Evolutionary conservation across 352 stramenopile genomes (phyloP).

Genomic region (Phytophthora lateralis): DNA sequence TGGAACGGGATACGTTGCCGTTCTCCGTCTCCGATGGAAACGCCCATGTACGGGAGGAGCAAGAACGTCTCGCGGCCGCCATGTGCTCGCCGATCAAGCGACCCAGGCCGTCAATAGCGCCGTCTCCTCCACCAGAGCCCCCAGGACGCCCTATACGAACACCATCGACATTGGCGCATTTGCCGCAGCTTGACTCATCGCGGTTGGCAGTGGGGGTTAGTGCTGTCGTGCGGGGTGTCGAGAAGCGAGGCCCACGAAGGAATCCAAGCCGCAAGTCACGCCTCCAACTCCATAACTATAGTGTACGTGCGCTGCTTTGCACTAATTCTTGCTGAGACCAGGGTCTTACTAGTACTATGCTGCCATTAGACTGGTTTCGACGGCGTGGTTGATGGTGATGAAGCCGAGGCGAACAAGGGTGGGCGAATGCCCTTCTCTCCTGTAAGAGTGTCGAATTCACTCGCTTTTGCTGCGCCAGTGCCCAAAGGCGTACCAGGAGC

Average conservation of each 20-base stretch:
- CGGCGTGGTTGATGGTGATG: slow-evolving; percentile 2
- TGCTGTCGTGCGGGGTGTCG: slow-evolving; percentile 52
- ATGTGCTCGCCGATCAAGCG: slow-evolving; percentile 48
- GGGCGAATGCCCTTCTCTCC: slow-evolving; percentile 30
- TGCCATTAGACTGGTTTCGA: slow-evolving; percentile 29
- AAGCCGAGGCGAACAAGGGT: background rate
- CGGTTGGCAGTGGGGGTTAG: slow-evolving; percentile 58
- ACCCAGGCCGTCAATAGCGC: slow-evolving; percentile 1
- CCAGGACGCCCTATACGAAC: slow-evolving; percentile 36
- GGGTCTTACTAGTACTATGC: background rate
- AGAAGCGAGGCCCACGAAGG: slow-evolving; percentile 52
- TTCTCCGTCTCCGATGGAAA: slow-evolving; percentile 48
- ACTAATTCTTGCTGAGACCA: background rate
- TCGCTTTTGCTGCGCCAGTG: background rate
- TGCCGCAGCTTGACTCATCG: slow-evolving; percentile 61
- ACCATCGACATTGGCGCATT: slow-evolving; percentile 32
- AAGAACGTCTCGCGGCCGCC: slow-evolving; percentile 24
- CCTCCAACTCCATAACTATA: slow-evolving; percentile 68
- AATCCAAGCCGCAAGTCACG: slow-evolving; percentile 63
- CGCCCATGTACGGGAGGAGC: slow-evolving; percentile 29
- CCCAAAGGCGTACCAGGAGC: background rate
- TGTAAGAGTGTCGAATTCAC: slow-evolving; percentile 16
- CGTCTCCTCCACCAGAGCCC: slow-evolving; percentile 12
- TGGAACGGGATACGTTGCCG: slow-evolving; percentile 38
- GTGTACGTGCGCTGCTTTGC: slow-evolving; percentile 31